phyloP scores from a whole-genome alignment of 192 early-diverging fungal species.

The Lobulomyces angularis region DNA sequence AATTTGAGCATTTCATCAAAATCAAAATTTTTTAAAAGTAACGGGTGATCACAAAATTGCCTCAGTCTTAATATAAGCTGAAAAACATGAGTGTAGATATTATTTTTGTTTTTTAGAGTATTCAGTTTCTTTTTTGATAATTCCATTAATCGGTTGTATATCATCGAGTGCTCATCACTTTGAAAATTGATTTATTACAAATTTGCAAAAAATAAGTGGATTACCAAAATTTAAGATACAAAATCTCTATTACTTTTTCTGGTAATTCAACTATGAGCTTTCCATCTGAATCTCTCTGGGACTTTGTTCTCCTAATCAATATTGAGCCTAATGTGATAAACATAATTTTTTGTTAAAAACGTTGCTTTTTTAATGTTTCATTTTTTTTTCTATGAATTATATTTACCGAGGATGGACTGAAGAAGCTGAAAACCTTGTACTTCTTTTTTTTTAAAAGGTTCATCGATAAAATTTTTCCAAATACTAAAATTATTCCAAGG shows the following conservation, averaged over 20 bases:
- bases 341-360: constrained; percentile 25
- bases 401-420: no score
- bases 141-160: no score
- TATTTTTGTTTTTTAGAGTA: no score
- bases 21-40: constrained; percentile 15
- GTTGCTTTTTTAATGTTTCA: no score
- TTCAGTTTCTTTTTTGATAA: no score
- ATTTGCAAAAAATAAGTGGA: no score
- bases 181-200: no score
- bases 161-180: no score
- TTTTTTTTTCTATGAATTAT: no score
- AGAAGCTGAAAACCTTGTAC: no score
- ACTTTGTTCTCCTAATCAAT: constrained; percentile 69
- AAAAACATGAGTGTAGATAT: no score
- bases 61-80: constrained; percentile 8
- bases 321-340: constrained; percentile 55
- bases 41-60: constrained; percentile 15
- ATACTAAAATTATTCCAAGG: constrained; percentile 60
- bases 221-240: constrained; percentile 20
- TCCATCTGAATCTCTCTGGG: constrained; percentile 43
- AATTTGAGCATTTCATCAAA: no score
- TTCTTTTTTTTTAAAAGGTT: constrained; percentile 57
- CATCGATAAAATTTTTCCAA: constrained; percentile 63
- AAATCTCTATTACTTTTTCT: constrained; percentile 18
- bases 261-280: constrained; percentile 65